These are phyloP conservation scores for Trichoderma breve DNA, from an alignment of 2,329 filamentous ascomycete genomes.

Conservation along the genomic window DNA sequence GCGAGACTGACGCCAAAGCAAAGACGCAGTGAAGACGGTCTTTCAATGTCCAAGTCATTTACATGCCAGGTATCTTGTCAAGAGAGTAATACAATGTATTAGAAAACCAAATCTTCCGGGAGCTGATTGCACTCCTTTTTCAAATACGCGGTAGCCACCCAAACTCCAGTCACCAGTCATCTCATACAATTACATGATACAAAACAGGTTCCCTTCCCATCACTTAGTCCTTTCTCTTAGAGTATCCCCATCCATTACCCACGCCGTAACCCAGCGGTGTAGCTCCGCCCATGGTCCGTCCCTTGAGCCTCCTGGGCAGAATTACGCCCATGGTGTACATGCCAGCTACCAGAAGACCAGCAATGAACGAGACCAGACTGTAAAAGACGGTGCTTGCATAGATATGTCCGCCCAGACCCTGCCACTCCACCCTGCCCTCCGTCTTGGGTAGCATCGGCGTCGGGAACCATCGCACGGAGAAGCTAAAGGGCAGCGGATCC, in stretches of 20 bases:
- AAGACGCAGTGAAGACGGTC: slow-evolving; percentile 35
- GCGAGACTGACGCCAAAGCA: slow-evolving; percentile 33
- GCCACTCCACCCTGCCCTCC: slow-evolving; percentile 64
- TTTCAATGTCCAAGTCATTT: too few relatives aligned
- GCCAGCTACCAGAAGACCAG: slow-evolving; percentile 52
- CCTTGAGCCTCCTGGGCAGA: slow-evolving; percentile 52
- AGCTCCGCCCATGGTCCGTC: slow-evolving; percentile 52
- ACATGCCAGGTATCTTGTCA: neutral
- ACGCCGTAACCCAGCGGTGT: slow-evolving; percentile 58
- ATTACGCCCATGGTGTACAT: slow-evolving; percentile 62
- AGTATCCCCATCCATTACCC: slow-evolving; percentile 60
- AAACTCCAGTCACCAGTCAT: slow-evolving; percentile 10
- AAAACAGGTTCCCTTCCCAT: neutral
- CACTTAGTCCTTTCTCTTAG: slow-evolving; percentile 46
- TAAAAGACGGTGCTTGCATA: slow-evolving; percentile 65
- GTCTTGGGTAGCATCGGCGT: slow-evolving; percentile 66
- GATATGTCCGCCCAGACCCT: slow-evolving; percentile 62
- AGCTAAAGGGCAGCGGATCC: slow-evolving; percentile 73
- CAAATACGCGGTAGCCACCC: slow-evolving; percentile 9
- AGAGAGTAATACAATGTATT: neutral
- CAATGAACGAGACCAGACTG: slow-evolving; percentile 56
- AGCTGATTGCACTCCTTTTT: neutral
- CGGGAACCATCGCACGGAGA: slow-evolving; percentile 86
- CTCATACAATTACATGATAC: slow-evolving; percentile 13
- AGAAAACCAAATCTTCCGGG: neutral